phyloP scores from a whole-genome alignment of 805 yeast species.

The Schwanniomyces occidentalis region DNA sequence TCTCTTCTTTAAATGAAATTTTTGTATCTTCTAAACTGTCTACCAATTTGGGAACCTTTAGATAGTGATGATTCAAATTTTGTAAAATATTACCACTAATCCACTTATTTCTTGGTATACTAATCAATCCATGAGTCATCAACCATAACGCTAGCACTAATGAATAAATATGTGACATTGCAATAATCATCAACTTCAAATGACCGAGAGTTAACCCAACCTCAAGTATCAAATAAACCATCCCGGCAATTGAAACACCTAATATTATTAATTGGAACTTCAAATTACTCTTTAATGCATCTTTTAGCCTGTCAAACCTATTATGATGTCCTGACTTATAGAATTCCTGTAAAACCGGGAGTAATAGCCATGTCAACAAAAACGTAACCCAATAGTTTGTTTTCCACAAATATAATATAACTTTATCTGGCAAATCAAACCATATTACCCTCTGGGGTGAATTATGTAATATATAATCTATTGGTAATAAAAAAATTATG shows the following conservation, averaged over 20 bases:
- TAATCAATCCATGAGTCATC: conserved; percentile 78
- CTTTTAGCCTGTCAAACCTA: conserved; percentile 45
- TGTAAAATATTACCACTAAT: conserved; percentile 30
- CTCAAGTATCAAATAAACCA: conserved; percentile 57
- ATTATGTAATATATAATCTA: conserved; percentile 64
- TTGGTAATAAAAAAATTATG: conserved; percentile 69
- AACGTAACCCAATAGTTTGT: conserved; percentile 80
- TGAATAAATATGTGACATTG: conserved; percentile 75
- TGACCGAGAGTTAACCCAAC: conserved; percentile 49
- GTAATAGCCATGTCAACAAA: conserved; percentile 70
- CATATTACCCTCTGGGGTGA: conserved; percentile 36
- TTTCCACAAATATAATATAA: conserved; percentile 66
- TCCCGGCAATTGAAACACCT: conserved; percentile 50
- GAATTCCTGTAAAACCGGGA: conserved; percentile 74
- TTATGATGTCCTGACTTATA: conserved; percentile 68
- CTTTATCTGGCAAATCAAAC: conserved; percentile 46
- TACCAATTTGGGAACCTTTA: conserved; percentile 54
- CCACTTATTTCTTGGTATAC: conserved; percentile 57
- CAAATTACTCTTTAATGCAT: conserved; percentile 57
- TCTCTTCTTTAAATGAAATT: conserved; percentile 61
- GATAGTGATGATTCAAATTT: conserved; percentile 42
- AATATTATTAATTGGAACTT: conserved; percentile 62
- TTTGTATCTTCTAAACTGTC: conserved; percentile 66
- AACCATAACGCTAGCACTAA: conserved; percentile 75
- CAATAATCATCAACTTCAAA: conserved; percentile 67